Evolutionary conservation across 768 basidiomycete species (phyloP), one percentile per base, ranked within the genome.

Genomic region (Coprinellus micaceus): DNA sequence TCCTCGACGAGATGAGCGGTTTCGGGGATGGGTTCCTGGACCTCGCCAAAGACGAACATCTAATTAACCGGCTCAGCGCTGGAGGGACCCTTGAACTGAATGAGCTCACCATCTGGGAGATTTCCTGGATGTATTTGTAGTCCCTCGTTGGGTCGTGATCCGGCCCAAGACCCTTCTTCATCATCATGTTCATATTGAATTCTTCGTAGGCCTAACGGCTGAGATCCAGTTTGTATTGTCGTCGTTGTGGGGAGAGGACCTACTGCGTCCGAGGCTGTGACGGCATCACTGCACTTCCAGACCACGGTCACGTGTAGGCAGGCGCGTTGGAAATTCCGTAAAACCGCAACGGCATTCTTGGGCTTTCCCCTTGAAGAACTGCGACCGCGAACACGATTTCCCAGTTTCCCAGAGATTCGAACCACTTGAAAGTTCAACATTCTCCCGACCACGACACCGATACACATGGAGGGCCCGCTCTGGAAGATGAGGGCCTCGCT

Each of bases 41-140:
- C 90, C 73, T 95, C 94, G 9, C 94, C 94, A 69, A 97, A 96
- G 43, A 97, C 95, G 66, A 96, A 97, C 92, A 97, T 94, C 92
- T 94, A 59, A 26, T 28, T 51, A 44, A 24, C 11, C 22, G 5
- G 24, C 30, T 29, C 41, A 61, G 41, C 51, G 22, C 43, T 51
- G 28, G 39, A 13, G n/a, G 26, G 15, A 30, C 28, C 26, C 10
- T 44, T 19, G 24, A 12, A 3, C n/a, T 36, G 19, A 37, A 12
- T 17, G 29, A 25, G n/a, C 73, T 33, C 44, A 90, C 91, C 94
- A 97, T 97, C 70, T 96, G 93, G 7, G 91, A 89, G 25, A 97
- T 97, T 71, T 97, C 94, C 58, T 88, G 87, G 1, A 82, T 82
- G 68, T 96, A 97, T 61, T 91, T 92, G 81, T 94, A 95, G 58